phyloP scores from a whole-genome alignment of 139 green algal species.

The Chlorella sp. region DNA sequence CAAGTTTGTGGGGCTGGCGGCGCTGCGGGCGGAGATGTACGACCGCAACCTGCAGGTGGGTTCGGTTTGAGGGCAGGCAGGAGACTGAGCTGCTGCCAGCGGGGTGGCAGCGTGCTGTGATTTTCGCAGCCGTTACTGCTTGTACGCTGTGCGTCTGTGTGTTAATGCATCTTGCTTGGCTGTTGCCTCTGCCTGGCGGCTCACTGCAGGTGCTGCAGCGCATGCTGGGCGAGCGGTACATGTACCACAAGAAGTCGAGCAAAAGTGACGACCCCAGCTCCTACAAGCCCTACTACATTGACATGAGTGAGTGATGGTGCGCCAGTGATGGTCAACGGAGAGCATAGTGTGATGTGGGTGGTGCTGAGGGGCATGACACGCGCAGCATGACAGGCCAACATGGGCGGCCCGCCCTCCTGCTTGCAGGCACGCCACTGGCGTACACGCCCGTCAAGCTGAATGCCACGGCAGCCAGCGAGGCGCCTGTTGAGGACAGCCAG shows the following conservation, averaged over 20 bases:
- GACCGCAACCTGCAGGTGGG: constrained; percentile 43
- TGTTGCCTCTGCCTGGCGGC: background rate
- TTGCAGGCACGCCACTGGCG: too few species aligned
- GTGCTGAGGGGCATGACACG: too few species aligned
- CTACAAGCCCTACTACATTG: too few species aligned
- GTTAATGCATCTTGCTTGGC: background rate
- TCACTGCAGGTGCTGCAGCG: constrained; percentile 43
- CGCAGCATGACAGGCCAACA: too few species aligned
- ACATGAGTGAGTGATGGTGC: too few species aligned
- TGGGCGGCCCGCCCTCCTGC: too few species aligned
- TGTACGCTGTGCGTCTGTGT: background rate
- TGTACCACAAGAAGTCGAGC: constrained; percentile 11
- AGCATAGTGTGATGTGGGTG: too few species aligned
- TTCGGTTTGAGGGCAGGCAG: background rate
- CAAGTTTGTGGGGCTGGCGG: constrained; percentile 29
- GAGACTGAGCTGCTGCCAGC: background rate
- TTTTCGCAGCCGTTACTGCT: background rate
- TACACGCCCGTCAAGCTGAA: too few species aligned
- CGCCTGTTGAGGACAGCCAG: too few species aligned
- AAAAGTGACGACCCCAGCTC: too few species aligned
- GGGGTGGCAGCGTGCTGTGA: background rate
- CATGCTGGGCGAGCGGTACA: constrained; percentile 48
- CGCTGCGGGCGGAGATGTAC: constrained; percentile 41
- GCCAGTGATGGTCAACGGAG: too few species aligned
- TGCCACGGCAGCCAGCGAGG: too few species aligned